These are phyloP conservation scores for Knufia fluminis DNA, from an alignment of 2,329 filamentous ascomycete genomes.

Conservation along the genomic window DNA sequence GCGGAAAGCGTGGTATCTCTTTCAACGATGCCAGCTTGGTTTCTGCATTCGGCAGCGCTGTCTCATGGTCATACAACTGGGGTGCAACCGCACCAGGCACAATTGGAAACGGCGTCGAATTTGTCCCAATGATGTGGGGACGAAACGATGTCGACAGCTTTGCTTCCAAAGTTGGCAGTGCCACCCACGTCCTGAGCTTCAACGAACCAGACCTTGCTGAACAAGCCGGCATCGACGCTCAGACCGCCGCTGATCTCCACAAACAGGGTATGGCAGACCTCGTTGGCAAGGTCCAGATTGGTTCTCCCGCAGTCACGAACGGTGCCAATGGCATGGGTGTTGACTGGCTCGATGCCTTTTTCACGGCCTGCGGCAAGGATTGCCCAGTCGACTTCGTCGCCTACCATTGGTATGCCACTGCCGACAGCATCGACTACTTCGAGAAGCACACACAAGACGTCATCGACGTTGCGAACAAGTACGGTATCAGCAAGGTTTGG, in stretches of 20 bases:
- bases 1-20: conserved; percentile 29
- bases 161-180: conserved; percentile 26
- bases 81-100: conserved; percentile 25
- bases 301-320: conserved; percentile 36
- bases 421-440: conserved; percentile 28
- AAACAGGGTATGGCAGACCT: conserved; percentile 32
- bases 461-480: conserved; percentile 26
- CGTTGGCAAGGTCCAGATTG: conserved; percentile 30
- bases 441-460: conserved; percentile 31
- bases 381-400: conserved; percentile 35
- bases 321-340: conserved; percentile 29
- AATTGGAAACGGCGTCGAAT: conserved; percentile 33
- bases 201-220: conserved; percentile 37
- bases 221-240: conserved; percentile 32
- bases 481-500: conserved; percentile 35
- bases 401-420: conserved; percentile 37
- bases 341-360: conserved; percentile 33
- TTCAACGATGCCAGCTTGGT: conserved; percentile 34
- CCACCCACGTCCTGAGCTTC: conserved; percentile 34
- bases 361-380: conserved; percentile 28
- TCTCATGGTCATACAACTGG: conserved; percentile 42
- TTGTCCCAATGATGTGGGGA: conserved; percentile 38
- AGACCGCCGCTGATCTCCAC: conserved; percentile 31
- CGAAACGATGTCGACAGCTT: conserved; percentile 17
- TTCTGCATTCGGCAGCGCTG: conserved; percentile 26